These are phyloP conservation scores for Nannochloris sp. DNA, from an alignment of 139 green algal species.

Conservation along the genomic window DNA sequence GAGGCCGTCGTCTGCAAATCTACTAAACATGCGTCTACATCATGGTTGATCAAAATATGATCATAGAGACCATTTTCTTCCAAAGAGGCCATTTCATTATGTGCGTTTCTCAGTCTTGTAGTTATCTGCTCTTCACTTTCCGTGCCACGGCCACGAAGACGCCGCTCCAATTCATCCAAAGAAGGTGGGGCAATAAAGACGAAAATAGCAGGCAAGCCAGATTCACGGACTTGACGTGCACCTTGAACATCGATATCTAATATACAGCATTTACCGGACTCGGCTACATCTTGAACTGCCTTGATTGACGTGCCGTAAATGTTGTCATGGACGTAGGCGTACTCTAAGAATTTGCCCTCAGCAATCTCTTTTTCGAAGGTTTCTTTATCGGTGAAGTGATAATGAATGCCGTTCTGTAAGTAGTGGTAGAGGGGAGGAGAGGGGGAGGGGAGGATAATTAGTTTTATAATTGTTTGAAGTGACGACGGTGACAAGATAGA, in stretches of 20 bases:
- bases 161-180: slow-evolving; percentile 59
- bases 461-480: background rate
- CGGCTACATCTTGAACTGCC: slow-evolving; percentile 55
- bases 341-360: slow-evolving; percentile 70
- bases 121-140: slow-evolving; percentile 71
- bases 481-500: background rate
- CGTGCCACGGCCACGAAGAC: slow-evolving; percentile 66
- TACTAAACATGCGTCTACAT: slow-evolving; percentile 48
- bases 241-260: slow-evolving; percentile 85
- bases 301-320: slow-evolving; percentile 72
- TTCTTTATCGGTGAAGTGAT: slow-evolving; percentile 69
- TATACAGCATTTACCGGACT: slow-evolving; percentile 51
- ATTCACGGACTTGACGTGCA: slow-evolving; percentile 31
- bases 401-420: slow-evolving; percentile 68
- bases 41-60: slow-evolving; percentile 63
- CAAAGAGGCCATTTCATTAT: slow-evolving; percentile 55
- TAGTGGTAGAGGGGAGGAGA: background rate
- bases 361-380: slow-evolving; percentile 61
- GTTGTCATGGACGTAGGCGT: slow-evolving; percentile 79
- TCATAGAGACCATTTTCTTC: slow-evolving; percentile 65
- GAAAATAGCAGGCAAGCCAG: slow-evolving; percentile 56
- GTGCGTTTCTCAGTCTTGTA: slow-evolving; percentile 50
- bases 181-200: slow-evolving; percentile 78
- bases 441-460: background rate
- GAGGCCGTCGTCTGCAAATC: slow-evolving; percentile 36